Percentiles rank a stretch among this genome's conserved stretches.
These are phyloP conservation scores for Cylindrotheca closterium DNA, from an alignment of 108 stramenopile genomes.

Conservation along the genomic window DNA sequence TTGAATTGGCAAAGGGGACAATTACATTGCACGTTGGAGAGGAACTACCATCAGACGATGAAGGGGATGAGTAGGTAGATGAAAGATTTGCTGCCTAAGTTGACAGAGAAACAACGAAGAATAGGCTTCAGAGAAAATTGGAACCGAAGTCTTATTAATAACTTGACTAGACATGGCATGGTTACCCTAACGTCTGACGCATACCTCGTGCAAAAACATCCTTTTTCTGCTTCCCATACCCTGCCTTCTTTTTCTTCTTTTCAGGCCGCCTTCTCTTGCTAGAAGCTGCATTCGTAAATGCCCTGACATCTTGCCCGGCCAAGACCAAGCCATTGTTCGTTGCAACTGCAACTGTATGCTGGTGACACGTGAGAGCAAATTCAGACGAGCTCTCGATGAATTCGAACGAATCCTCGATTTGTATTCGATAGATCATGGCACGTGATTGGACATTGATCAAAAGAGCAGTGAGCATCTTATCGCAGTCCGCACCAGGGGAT, in stretches of 20 bases:
- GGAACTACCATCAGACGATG: constrained; percentile 39
- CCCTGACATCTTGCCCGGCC: constrained; percentile 2
- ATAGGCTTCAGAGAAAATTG: too few species aligned
- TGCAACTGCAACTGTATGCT: constrained; percentile 2
- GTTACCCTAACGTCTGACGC: constrained; percentile 5
- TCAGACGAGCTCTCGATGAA: neutral
- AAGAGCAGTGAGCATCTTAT: neutral
- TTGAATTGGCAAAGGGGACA: constrained; percentile 42
- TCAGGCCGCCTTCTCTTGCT: neutral
- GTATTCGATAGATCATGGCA: neutral
- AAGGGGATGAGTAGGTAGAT: constrained; percentile 37
- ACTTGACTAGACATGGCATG: too few species aligned
- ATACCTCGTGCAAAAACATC: constrained; percentile 11
- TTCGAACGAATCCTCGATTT: neutral
- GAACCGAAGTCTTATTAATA: too few species aligned
- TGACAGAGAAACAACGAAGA: too few species aligned
- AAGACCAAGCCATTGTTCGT: constrained; percentile 4
- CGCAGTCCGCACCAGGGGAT: neutral
- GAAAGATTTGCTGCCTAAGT: too few species aligned
- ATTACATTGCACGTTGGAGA: constrained; percentile 54
- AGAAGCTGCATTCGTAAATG: neutral
- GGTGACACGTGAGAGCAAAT: neutral
- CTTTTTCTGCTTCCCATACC: constrained; percentile 2
- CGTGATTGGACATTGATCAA: constrained; percentile 7
- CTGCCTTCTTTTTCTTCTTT: constrained; percentile 4